phyloP scores from a whole-genome alignment of 345 rosid species.

The Eutrema yunnanense region DNA sequence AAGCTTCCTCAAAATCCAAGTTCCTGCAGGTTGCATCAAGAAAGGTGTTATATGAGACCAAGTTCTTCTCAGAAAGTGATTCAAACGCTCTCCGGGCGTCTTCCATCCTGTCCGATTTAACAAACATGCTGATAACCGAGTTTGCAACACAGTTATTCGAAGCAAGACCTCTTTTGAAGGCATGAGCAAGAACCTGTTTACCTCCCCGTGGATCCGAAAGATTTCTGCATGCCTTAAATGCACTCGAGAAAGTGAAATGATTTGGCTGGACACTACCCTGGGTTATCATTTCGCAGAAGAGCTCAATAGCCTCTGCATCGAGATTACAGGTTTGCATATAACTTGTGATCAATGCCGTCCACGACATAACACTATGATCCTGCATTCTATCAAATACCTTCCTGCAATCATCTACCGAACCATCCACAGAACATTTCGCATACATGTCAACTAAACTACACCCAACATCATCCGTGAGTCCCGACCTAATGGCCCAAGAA shows the following conservation, averaged over 20 bases:
- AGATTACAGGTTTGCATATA: slow-evolving; percentile 30
- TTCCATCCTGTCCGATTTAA: slow-evolving; percentile 51
- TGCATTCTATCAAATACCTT: slow-evolving; percentile 61
- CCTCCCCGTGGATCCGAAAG: slow-evolving; percentile 39
- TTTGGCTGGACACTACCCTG: slow-evolving; percentile 44
- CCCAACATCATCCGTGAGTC: slow-evolving; percentile 48
- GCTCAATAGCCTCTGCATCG: slow-evolving; percentile 42
- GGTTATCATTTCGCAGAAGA: slow-evolving; percentile 48
- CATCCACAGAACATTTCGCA: slow-evolving; percentile 45
- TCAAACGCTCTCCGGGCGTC: slow-evolving; percentile 61
- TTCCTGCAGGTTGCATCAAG: slow-evolving; percentile 51
- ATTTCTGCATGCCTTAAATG: slow-evolving; percentile 61
- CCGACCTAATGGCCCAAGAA: slow-evolving; percentile 46
- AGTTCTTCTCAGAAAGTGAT: slow-evolving; percentile 50
- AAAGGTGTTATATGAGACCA: slow-evolving; percentile 53
- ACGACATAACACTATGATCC: slow-evolving; percentile 60
- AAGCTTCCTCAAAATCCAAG: slow-evolving; percentile 39
- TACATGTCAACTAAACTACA: slow-evolving; percentile 79
- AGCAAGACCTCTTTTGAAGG: slow-evolving; percentile 51
- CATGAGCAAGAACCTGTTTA: slow-evolving; percentile 42
- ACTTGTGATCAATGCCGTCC: slow-evolving; percentile 66
- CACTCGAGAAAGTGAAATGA: slow-evolving; percentile 66
- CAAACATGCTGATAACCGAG: slow-evolving; percentile 62
- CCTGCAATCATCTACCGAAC: slow-evolving; percentile 49
- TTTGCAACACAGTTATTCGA: slow-evolving; percentile 55